Base-by-base conservation (phyloP, 2,329 filamentous ascomycete species). In the Xylariaceae sp. region DNA sequence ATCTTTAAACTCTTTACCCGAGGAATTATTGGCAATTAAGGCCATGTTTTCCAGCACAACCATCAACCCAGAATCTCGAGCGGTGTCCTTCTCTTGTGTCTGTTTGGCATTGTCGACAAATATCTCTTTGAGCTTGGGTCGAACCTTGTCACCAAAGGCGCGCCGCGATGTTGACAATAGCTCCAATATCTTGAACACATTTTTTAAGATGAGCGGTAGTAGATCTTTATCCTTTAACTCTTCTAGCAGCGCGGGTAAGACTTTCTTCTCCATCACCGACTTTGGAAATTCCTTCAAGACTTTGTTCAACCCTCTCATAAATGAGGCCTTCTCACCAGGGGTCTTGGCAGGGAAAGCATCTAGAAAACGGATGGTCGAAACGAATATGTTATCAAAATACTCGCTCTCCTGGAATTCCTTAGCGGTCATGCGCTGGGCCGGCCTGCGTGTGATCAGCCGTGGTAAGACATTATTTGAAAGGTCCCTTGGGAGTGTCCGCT, bases 351-450 rank as follows among this genome's bases (percentile, higher is more conserved):
- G 93, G 53, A 99, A 83, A 0, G 86, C 82, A 63, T 99, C 94
- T 22, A 99, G 76, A 66, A 99, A 99, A 12, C 94, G 89, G 56
- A 99, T 96, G 0, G 94, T 97, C 0, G 92, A 96, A 18, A 99
- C 90, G 5, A 99, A 78, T 42, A 97, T 89, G 64, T 97, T 99
- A 71, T 99, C 91, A 67, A 99, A 99, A 68, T 95, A 99, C 60
- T 90, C 86, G 64, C 91, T 95, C 69, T 97, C 84, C 66, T 99
- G 94, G 61, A 99, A 97, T 63, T 96, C 93, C 48, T 83, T 84
- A 5, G 93, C 91, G 22, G 86, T 91, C 75, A 97, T 82, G 42
- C 94, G 83, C 67, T 96, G 89, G 3, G 91, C 90, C 2, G 94
- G 90, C 50, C 91, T 79, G 57, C 94, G 81, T 0, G 93, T 94